A percentile compares a stretch with the other conserved stretches of the same genome.
phyloP scores from a whole-genome alignment of 192 early-diverging fungal genomes.

The Podila epigama region DNA sequence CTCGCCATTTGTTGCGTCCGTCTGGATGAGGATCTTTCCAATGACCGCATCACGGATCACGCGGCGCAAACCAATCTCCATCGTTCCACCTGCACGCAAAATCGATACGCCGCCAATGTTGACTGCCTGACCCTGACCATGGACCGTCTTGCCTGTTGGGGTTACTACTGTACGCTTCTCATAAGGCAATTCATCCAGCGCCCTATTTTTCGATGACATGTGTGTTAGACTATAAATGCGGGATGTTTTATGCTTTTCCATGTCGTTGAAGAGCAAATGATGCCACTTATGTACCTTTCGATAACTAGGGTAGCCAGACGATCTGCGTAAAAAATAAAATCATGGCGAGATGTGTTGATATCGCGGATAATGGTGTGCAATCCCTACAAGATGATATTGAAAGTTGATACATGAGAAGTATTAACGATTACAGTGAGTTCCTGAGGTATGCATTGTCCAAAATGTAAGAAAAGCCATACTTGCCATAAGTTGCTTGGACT shows the following conservation, averaged over 20 bases:
- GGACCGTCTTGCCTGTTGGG: slow-evolving; percentile 63
- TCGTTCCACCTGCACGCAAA: slow-evolving; percentile 87
- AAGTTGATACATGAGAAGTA: not conserved
- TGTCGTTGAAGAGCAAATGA: not conserved
- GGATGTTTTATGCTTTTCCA: not conserved
- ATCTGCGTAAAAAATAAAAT: slow-evolving; percentile 94
- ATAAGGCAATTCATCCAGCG: slow-evolving; percentile 68
- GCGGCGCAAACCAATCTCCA: slow-evolving; percentile 86
- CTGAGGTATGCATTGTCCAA: not conserved
- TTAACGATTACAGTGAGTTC: not conserved
- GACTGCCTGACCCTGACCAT: slow-evolving; percentile 51
- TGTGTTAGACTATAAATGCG: not conserved
- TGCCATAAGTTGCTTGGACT: slow-evolving; percentile 64
- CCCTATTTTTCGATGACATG: slow-evolving; percentile 50
- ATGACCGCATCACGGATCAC: slow-evolving; percentile 83
- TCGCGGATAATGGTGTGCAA: slow-evolving; percentile 88
- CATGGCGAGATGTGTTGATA: slow-evolving; percentile 69
- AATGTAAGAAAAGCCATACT: not conserved
- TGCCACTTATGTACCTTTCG: slow-evolving; percentile 67
- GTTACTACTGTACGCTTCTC: slow-evolving; percentile 58
- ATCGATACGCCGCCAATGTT: slow-evolving; percentile 80
- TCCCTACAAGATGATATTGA: slow-evolving; percentile 45
- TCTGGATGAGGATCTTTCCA: slow-evolving; percentile 93
- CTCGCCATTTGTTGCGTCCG: slow-evolving; percentile 79
- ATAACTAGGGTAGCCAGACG: slow-evolving; percentile 85